Base-by-base conservation (phyloP, 2,329 filamentous ascomycete species). In the Lecanicillium sp. region DNA sequence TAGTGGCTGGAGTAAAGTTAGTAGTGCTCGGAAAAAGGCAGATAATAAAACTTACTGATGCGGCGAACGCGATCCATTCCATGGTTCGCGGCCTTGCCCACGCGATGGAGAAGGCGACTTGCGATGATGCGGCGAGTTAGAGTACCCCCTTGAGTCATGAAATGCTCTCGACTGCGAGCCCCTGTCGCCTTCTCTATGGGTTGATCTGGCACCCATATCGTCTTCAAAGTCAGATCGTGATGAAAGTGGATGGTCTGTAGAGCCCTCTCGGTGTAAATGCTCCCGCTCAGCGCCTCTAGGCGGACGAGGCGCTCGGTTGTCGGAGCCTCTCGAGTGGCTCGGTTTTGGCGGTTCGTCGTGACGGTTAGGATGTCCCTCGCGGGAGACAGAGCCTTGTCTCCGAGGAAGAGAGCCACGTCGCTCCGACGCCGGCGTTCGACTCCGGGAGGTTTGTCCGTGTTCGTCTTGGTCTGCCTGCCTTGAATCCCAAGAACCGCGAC, bases 211-310 rank as follows among this genome's bases (percentile, higher is more conserved):
- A 14, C 59, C 57, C 65, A 73, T 69, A 22, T 69, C 69, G 41
- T 71, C 68, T 48, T 75, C 70, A 29, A 69, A 57, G 36, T 69
- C 72, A 11, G 71, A 69, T 10, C 67, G 62, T 14, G 68, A 68
- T 14, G 71, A 68, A 32, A 55, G 58, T 46, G 57, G 63, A 19
- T 54, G 49, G 53, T 59, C 62, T 41, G 29, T 14, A 15, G 33
- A 33, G n/a, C n/a, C n/a, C n/a, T n/a, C n/a, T n/a, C n/a, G n/a
- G n/a, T n/a, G n/a, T n/a, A n/a, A n/a, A n/a, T n/a, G n/a, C n/a
- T n/a, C n/a, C n/a, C n/a, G n/a, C n/a, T n/a, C n/a, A n/a, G n/a
- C n/a, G n/a, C n/a, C n/a, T n/a, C n/a, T n/a, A n/a, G n/a, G n/a
- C n/a, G n/a, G n/a, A n/a, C n/a, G n/a, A n/a, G n/a, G n/a, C n/a